Conservation (phyloP, 2,329 filamentous ascomycete genomes). For the Diplodia corticola region DNA sequence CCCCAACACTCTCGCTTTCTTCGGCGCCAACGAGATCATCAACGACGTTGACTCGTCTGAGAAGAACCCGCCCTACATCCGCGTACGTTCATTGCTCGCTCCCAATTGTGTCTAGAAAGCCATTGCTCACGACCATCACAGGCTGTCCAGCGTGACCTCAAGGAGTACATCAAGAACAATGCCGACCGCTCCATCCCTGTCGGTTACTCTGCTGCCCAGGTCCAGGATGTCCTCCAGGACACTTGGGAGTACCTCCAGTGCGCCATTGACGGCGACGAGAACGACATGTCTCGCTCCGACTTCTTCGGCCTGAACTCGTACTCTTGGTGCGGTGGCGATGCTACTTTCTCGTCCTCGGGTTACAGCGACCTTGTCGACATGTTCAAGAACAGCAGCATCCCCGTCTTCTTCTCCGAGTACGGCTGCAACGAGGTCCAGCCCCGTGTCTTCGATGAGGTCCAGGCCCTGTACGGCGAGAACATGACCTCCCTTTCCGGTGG, state of each 20-base stretch:
- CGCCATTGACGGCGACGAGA: slow-evolving; percentile 51
- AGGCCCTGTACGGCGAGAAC: slow-evolving; percentile 67
- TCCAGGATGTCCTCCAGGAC: slow-evolving; percentile 70
- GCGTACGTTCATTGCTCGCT: slow-evolving; percentile 40
- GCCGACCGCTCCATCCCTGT: slow-evolving; percentile 61
- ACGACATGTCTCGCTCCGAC: slow-evolving; percentile 64
- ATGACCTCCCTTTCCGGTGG: slow-evolving; percentile 76
- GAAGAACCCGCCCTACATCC: slow-evolving; percentile 59
- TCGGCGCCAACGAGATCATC: slow-evolving; percentile 69
- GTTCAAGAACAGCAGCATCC: slow-evolving; percentile 67
- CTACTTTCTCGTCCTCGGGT: slow-evolving; percentile 62
- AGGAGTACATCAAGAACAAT: slow-evolving; percentile 65
- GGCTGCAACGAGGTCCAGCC: slow-evolving; percentile 73
- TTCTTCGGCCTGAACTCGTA: slow-evolving; percentile 77
- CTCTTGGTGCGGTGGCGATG: slow-evolving; percentile 70
- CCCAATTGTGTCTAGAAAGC: background rate
- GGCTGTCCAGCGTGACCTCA: slow-evolving; percentile 66
- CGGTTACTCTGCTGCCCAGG: slow-evolving; percentile 72
- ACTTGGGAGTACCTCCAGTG: slow-evolving; percentile 77
- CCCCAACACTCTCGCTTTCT: slow-evolving; percentile 66
- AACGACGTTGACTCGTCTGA: slow-evolving; percentile 57
- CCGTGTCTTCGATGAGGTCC: slow-evolving; percentile 74
- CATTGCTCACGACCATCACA: slow-evolving; percentile 27
- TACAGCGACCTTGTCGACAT: slow-evolving; percentile 64
- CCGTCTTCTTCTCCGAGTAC: slow-evolving; percentile 80